Base-by-base conservation (phyloP, 495 filamentous ascomycete species). In the Bathelium albidoporum region DNA sequence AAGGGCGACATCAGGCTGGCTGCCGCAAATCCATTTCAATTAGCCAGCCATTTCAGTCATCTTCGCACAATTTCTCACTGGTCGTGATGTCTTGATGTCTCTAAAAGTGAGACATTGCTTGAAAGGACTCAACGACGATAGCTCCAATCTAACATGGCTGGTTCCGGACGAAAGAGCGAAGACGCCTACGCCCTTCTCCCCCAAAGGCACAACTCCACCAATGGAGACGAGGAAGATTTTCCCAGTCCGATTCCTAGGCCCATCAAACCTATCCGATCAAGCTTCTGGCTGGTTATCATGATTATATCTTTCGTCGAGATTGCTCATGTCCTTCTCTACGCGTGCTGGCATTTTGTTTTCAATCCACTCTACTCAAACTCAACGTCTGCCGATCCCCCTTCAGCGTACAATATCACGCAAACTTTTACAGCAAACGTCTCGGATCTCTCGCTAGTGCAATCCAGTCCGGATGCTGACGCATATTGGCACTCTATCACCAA, bases 401-500 rank as follows among this genome's bases (percentile, higher is more conserved):
- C 49, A 3, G 49, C 49, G 9, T 55, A 55, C 16, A 55, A 55
- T 1, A 55, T 55, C 16, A 9, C 49, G 16, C 49, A 55, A 29
- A 55, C 49, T 16, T 55, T 55, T 16, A 55, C n/a, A 0, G 49
- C 49, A 55, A 55, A 55, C 24, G 16, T 55, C 20, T 28, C 49
- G 24, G 49, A 55, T 24, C 24, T 55, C 0, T 55, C 49, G 9
- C 24, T 55, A 2, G 49, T 55, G 9, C 49, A 29, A 26, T 55
- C 49, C 4, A 55, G 49, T 55, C 49, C 49, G 2, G 49, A 55
- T 1, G 4, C 49, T 3, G 24, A 55, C 24, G 20, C 4, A 26
- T 55, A 55, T 24, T 55, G 49, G 49, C 29, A n/a, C 49, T 55
- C 49, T 0, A 55, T 55, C 24, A 55, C 49, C 49, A 26, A 55